phyloP scores from a whole-genome alignment of 441 rosid species.

The Biscutella auriculata region DNA sequence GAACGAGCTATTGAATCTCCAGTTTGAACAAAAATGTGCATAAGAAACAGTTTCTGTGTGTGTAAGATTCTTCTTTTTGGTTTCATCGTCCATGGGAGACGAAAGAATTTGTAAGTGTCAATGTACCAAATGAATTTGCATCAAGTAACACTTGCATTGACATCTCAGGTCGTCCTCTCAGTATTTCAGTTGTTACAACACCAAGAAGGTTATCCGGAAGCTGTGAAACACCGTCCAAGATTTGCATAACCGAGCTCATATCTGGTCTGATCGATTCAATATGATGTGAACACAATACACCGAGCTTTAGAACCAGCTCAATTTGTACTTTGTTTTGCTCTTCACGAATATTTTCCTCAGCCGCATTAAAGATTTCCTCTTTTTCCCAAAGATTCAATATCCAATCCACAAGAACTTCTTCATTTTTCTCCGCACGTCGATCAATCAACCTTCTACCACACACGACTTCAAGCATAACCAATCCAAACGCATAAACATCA shows the following conservation, averaged over 20 bases:
- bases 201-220: conserved; percentile 18
- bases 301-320: conserved; percentile 20
- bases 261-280: conserved; percentile 23
- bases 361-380: too few relatives aligned
- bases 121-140: not conserved
- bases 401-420: too few relatives aligned
- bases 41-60: too few relatives aligned
- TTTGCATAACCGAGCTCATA: conserved; percentile 18
- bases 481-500: too few relatives aligned
- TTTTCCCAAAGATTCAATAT: too few relatives aligned
- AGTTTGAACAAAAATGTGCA: too few relatives aligned
- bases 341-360: too few relatives aligned
- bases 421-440: too few relatives aligned
- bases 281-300: conserved; percentile 26
- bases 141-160: not conserved
- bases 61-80: not conserved
- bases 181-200: not conserved
- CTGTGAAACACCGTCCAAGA: conserved; percentile 1
- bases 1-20: too few relatives aligned
- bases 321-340: too few relatives aligned
- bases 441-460: too few relatives aligned
- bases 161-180: not conserved
- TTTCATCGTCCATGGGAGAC: conserved; percentile 9
- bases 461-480: too few relatives aligned
- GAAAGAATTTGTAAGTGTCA: not conserved